Conservation (phyloP, 768 basidiomycete species). For the Lepiota brunneoincarnata region DNA sequence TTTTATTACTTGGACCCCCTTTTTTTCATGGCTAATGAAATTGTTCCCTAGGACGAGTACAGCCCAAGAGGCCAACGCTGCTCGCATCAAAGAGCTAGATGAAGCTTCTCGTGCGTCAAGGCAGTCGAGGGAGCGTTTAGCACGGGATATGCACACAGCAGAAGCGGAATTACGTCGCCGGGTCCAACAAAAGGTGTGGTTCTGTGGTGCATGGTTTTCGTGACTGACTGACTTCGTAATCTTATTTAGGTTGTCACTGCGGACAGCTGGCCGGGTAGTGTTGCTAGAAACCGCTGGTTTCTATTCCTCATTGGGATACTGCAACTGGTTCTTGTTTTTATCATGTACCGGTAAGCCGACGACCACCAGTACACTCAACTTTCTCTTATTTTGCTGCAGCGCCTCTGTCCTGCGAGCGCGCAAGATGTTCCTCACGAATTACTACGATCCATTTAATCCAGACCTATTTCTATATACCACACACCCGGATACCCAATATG, state of each 20-base stretch:
- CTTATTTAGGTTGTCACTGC: background rate
- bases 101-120: conserved; percentile 52
- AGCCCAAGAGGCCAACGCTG: conserved; percentile 31
- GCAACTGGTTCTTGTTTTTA: conserved; percentile 44
- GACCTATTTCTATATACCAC: conserved; percentile 58
- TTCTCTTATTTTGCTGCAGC: conserved; percentile 28
- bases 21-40: background rate
- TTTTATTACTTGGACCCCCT: background rate
- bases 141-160: conserved; percentile 36
- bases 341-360: conserved; percentile 56
- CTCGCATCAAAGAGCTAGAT: conserved; percentile 49
- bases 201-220: background rate
- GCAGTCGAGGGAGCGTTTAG: conserved; percentile 43
- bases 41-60: background rate
- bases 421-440: conserved; percentile 66
- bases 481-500: conserved; percentile 36
- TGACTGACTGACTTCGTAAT: background rate
- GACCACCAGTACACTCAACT: background rate
- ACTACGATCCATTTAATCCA: conserved; percentile 77
- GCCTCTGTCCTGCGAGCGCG: conserved; percentile 44
- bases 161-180: conserved; percentile 28
- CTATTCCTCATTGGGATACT: conserved; percentile 22
- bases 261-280: background rate
- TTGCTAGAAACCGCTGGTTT: conserved; percentile 17
- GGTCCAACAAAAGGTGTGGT: conserved; percentile 7